Conservation (phyloP, 176 grass and related monocot genomes). For the Oryza glaberrima region DNA sequence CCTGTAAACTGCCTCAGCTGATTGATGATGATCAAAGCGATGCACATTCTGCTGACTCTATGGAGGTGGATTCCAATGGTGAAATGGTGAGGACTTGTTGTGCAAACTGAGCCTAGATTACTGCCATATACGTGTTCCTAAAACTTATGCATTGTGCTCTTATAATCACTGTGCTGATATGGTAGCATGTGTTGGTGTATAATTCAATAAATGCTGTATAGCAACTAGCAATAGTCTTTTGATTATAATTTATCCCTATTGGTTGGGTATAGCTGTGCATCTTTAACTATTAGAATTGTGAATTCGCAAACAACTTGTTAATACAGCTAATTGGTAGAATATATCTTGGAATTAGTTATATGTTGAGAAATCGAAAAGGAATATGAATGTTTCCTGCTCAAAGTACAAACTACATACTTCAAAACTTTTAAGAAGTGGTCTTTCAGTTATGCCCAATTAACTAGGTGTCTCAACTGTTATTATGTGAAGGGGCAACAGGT, state of each 20-base stretch:
- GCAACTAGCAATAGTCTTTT: slow-evolving; percentile 25
- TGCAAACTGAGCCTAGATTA: slow-evolving; percentile 15
- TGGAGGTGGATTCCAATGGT: slow-evolving; percentile 55
- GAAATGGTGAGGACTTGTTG: slow-evolving; percentile 42
- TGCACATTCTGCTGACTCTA: slow-evolving; percentile 46
- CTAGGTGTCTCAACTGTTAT: slow-evolving; percentile 29
- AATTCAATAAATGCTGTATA: slow-evolving; percentile 1
- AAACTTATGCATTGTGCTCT: slow-evolving; percentile 16
- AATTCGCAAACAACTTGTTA: slow-evolving; percentile 8
- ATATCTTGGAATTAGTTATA: slow-evolving; percentile 26
- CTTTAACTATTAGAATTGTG: slow-evolving; percentile 32
- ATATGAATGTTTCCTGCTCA: neutral
- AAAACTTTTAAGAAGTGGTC: neutral
- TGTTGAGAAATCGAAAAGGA: slow-evolving; percentile 26
- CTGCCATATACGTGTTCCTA: slow-evolving; percentile 13
- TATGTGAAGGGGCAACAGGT: slow-evolving; percentile 47
- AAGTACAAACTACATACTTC: slow-evolving; percentile 5
- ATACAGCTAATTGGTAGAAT: neutral
- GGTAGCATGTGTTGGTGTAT: neutral
- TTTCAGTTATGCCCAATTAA: slow-evolving; percentile 28
- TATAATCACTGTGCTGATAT: slow-evolving; percentile 17
- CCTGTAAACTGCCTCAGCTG: slow-evolving; percentile 58
- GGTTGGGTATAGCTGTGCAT: slow-evolving; percentile 5
- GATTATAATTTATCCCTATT: neutral
- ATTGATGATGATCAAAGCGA: slow-evolving; percentile 63